A percentile compares a stretch with the other conserved stretches of the same genome.
These are phyloP conservation scores for Talaromyces islandicus DNA, from an alignment of 2,329 filamentous ascomycete genomes.

Conservation along the genomic window DNA sequence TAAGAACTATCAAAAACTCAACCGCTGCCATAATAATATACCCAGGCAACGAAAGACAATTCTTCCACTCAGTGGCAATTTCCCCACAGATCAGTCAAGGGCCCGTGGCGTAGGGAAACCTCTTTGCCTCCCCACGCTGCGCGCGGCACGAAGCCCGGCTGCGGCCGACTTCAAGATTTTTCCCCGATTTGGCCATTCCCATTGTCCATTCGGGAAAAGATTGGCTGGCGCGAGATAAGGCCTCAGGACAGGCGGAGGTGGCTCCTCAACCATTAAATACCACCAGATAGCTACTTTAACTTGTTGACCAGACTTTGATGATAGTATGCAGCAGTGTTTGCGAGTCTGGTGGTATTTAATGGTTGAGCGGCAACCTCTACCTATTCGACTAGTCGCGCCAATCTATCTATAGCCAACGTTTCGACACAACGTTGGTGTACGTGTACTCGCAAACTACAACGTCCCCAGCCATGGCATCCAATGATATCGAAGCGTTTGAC, in stretches of 20 bases:
- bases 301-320: background rate
- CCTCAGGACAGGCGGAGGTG: background rate
- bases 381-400: slow-evolving; percentile 61
- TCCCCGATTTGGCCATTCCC: background rate
- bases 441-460: background rate
- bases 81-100: background rate
- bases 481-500: background rate
- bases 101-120: background rate
- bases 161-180: background rate
- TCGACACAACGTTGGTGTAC: slow-evolving; percentile 9
- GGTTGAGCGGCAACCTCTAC: slow-evolving; percentile 60
- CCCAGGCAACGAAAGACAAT: background rate
- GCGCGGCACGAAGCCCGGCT: background rate
- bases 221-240: background rate
- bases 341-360: slow-evolving; percentile 46
- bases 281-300: background rate
- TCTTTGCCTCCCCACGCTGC: background rate
- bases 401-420: slow-evolving; percentile 39
- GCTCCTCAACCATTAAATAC: background rate
- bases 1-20: background rate
- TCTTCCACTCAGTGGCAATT: background rate
- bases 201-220: background rate
- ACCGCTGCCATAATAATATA: background rate
- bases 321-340: background rate
- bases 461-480: background rate